A percentile compares a stretch with the other conserved stretches of the same genome.
These are phyloP conservation scores for Haplosporangium sp. DNA, from an alignment of 371 early-diverging fungal genomes.

Conservation along the genomic window DNA sequence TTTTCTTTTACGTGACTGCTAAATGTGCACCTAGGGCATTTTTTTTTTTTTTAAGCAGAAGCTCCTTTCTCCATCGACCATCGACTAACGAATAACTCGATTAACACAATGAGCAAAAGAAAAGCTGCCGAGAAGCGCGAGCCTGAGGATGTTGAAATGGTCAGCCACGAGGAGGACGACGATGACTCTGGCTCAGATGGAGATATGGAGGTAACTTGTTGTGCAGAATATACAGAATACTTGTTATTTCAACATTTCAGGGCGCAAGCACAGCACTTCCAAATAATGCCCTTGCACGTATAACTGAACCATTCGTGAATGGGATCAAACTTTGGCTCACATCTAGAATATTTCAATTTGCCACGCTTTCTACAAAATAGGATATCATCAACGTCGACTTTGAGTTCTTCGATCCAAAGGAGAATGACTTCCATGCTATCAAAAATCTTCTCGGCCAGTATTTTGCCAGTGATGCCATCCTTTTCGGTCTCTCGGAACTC, in stretches of 20 bases:
- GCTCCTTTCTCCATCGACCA: background rate
- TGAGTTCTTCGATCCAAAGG: slow-evolving; percentile 92
- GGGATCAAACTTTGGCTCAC: too few species aligned
- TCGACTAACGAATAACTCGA: too few species aligned
- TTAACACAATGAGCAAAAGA: slow-evolving; percentile 58
- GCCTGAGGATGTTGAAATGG: slow-evolving; percentile 46
- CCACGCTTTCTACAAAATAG: slow-evolving; percentile 35
- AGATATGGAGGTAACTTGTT: slow-evolving; percentile 16
- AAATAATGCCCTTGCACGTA: too few species aligned
- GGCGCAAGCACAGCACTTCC: too few species aligned
- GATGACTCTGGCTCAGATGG: slow-evolving; percentile 66
- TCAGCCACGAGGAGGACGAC: slow-evolving; percentile 39
- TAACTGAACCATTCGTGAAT: too few species aligned
- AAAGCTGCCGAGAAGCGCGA: slow-evolving; percentile 55
- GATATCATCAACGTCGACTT: slow-evolving; percentile 94
- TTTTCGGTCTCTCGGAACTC: slow-evolving; percentile 77
- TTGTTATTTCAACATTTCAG: too few species aligned
- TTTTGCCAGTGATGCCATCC: slow-evolving; percentile 84
- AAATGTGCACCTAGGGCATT: too few species aligned
- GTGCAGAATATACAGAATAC: too few species aligned
- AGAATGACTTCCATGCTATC: slow-evolving; percentile 92
- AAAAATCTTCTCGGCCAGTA: slow-evolving; percentile 84
- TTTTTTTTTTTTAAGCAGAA: background rate
- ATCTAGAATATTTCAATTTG: background rate
- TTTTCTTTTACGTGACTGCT: too few species aligned